Percentiles rank a stretch among this genome's conserved stretches.
These are phyloP conservation scores for Garcia nutans DNA, from an alignment of 345 rosid species.

Conservation along the genomic window DNA sequence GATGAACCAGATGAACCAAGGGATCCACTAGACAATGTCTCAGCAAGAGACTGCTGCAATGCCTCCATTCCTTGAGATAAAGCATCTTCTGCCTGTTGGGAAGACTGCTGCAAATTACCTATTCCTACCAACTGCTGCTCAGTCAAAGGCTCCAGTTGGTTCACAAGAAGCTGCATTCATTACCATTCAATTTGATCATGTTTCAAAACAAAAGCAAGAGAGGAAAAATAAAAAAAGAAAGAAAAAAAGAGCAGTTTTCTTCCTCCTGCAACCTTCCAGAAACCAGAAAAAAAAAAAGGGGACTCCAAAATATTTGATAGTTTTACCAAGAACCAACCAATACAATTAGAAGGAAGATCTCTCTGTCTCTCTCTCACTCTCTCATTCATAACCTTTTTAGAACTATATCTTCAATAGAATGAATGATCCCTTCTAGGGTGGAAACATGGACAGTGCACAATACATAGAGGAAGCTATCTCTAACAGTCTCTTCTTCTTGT, in stretches of 20 bases:
- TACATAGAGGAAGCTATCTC: not conserved
- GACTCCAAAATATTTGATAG: too few species aligned
- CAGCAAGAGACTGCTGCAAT: conserved; percentile 88
- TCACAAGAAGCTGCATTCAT: conserved; percentile 70
- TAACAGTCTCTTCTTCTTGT: not conserved
- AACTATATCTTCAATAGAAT: not conserved
- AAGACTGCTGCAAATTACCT: conserved; percentile 86
- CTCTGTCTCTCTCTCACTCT: too few species aligned
- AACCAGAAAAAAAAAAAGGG: not conserved
- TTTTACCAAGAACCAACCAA: not conserved
- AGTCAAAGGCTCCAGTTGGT: conserved; percentile 92
- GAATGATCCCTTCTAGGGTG: not conserved
- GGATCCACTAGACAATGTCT: conserved; percentile 84
- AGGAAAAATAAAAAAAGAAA: too few species aligned
- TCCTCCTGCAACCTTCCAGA: not conserved
- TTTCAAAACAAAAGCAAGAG: not conserved
- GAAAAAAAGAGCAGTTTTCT: not conserved
- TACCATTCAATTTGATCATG: conserved; percentile 8
- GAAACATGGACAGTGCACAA: not conserved
- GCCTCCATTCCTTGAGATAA: conserved; percentile 99
- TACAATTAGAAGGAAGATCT: too few species aligned
- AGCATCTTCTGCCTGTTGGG: conserved; percentile 99
- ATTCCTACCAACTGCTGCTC: conserved; percentile 84
- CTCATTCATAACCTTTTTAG: too few species aligned
- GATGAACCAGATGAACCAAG: conserved; percentile 84